phyloP scores from a whole-genome alignment of 148 eudicot genomes.

The Dysphania ambrosioides region DNA sequence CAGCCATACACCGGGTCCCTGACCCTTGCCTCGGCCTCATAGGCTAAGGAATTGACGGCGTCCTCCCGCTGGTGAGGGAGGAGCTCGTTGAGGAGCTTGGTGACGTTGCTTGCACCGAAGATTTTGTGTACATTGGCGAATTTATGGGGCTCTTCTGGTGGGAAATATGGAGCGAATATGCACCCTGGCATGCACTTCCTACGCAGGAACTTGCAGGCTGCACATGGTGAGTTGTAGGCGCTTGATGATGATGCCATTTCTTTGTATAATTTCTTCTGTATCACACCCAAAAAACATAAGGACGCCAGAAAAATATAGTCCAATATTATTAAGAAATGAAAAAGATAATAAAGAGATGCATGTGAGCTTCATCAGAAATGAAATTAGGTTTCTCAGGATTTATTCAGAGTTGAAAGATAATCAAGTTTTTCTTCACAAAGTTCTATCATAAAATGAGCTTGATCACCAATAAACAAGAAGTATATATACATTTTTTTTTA shows the following conservation, averaged over 20 bases:
- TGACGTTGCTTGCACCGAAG: conserved; percentile 81
- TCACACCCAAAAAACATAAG: neutral
- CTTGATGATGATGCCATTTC: conserved; percentile 67
- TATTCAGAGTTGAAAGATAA: no score
- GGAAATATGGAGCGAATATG: conserved; percentile 79
- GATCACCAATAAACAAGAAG: no score
- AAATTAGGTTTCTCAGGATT: no score
- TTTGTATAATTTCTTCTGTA: neutral
- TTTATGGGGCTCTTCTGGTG: conserved; percentile 80
- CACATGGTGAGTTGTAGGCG: conserved; percentile 77
- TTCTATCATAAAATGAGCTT: no score
- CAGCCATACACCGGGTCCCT: conserved; percentile 79
- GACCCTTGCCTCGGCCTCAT: conserved; percentile 78
- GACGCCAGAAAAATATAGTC: neutral
- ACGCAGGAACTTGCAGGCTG: conserved; percentile 88
- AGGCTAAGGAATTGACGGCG: conserved; percentile 76
- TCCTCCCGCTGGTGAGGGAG: conserved; percentile 73
- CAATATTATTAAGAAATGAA: neutral
- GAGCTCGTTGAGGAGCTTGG: conserved; percentile 75
- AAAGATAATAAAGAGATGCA: neutral
- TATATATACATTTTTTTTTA: no score
- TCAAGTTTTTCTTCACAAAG: no score
- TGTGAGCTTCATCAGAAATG: no score
- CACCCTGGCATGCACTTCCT: conserved; percentile 80
- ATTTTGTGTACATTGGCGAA: conserved; percentile 88